phyloP scores from a whole-genome alignment of 176 grass and related monocot species.

The Secale cereale region DNA sequence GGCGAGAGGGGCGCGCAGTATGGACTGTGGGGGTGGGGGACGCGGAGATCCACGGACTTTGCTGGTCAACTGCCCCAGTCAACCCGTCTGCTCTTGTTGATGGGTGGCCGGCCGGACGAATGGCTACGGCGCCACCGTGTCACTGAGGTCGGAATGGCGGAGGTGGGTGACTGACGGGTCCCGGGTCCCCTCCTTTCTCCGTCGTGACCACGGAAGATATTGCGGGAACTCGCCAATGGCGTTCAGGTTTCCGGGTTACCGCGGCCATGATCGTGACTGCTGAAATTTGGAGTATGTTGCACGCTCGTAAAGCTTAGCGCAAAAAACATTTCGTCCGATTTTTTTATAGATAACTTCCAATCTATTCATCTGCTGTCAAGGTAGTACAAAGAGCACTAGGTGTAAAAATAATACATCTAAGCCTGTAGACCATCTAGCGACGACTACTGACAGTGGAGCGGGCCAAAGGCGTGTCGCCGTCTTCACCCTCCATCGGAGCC shows the following conservation, averaged over 20 bases:
- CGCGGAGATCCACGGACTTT: slow-evolving; percentile 37
- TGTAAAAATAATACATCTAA: too few relatives aligned
- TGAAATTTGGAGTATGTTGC: neutral
- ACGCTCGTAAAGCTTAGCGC: neutral
- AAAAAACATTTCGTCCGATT: too few relatives aligned
- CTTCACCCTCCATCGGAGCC: too few relatives aligned
- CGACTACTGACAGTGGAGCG: too few relatives aligned
- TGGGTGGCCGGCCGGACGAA: neutral
- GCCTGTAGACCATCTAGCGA: too few relatives aligned
- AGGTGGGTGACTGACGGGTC: neutral
- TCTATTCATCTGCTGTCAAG: too few relatives aligned
- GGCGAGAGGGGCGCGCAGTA: neutral
- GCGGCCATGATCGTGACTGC: too few relatives aligned
- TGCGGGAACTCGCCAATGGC: too few relatives aligned
- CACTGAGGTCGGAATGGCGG: neutral
- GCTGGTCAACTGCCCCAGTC: slow-evolving; percentile 32
- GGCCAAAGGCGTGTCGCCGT: too few relatives aligned
- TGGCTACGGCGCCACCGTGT: slow-evolving; percentile 8
- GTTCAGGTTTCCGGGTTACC: neutral
- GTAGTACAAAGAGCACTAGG: too few relatives aligned
- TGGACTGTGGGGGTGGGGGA: neutral
- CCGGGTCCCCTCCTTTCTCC: neutral
- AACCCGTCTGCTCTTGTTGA: neutral
- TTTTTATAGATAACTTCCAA: too few relatives aligned
- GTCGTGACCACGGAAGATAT: neutral